phyloP scores from a whole-genome alignment of 441 rosid genomes.

The Omphalea diandra region DNA sequence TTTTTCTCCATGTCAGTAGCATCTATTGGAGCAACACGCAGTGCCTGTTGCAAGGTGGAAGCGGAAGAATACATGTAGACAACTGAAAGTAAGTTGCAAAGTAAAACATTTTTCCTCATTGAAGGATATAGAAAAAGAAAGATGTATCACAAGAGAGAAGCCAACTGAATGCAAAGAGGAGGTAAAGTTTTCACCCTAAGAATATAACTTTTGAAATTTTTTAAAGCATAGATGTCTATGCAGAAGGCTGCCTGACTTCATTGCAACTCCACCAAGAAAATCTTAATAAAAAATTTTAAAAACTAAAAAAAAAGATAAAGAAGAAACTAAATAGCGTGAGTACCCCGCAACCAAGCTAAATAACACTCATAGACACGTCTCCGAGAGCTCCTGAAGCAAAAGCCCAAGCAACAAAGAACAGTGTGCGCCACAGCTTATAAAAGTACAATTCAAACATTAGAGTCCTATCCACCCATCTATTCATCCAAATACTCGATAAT shows the following conservation, averaged over 20 bases:
- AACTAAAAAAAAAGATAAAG: not conserved
- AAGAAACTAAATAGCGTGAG: not conserved
- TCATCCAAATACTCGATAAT: not conserved
- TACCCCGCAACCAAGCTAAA: not conserved
- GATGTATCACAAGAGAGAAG: not conserved
- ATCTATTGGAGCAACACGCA: slow-evolving; percentile 62
- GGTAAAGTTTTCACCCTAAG: not conserved
- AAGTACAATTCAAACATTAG: not conserved
- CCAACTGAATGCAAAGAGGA: not conserved
- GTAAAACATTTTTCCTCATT: not conserved
- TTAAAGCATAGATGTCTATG: not conserved
- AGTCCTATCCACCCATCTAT: not conserved
- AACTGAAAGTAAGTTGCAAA: not conserved
- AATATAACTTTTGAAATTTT: not conserved
- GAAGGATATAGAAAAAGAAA: not conserved
- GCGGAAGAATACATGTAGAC: not conserved
- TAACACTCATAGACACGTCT: not conserved
- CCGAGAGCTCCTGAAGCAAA: not conserved
- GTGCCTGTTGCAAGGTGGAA: slow-evolving; percentile 41
- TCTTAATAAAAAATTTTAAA: not conserved
- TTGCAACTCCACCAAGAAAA: not conserved
- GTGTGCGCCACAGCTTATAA: not conserved
- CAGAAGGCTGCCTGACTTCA: not conserved
- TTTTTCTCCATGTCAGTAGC: slow-evolving; percentile 54
- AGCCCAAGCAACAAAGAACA: not conserved